Evolutionary conservation across 495 filamentous ascomycete species (phyloP), one percentile per base, ranked within the genome.

Genomic region (Aspergillus saccharolyticus): DNA sequence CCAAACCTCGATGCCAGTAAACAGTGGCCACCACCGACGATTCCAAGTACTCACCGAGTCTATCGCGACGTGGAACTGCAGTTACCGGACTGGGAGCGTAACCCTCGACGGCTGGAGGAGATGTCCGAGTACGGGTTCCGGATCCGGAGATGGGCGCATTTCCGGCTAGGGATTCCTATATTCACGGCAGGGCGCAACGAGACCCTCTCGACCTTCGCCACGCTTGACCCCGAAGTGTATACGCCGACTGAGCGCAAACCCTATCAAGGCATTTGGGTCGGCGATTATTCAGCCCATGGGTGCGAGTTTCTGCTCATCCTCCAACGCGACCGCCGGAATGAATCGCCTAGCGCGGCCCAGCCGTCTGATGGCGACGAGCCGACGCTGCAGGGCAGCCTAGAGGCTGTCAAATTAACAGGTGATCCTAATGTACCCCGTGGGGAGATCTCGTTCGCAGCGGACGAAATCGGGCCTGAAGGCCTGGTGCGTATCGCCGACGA

Each of bases 351-450:
- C 18, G 39, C 30, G 17, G 43, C 48, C 43, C 54, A 63, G 30
- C 18, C 54, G 15, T 19, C 56, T 8, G 54, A 58, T 8, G 22
- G 22, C 25, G 55, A 56, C 2, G 60, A 53, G 2, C 53, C 62
- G 2, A 44, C 66, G 18, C 67, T 67, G 20, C 71, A 70, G 16
- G 89, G 89, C 14, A 74, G 83, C 17, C 59, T 96, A 4, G 83
- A 89, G 62, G 92, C 86, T 0, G 82, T 96, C 66, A 97, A 97
- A 66, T 73, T 97, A 30, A 97, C 92, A 0, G 93, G 93, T 2
- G 92, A 97, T 61, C 81, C 83, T 0, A 94, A 96, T 61, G 83
- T 97, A 19, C 93, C 91, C 6, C 80, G 91, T 42, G 93, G 93
- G 16, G 86, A 96, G 64, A 82, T 83, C 57, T 88, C 89, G 0